Evolutionary conservation across 2,329 filamentous ascomycete genomes (phyloP), one percentile per base, ranked within the genome.

Genomic region (Pyrenochaeta sp.): DNA sequence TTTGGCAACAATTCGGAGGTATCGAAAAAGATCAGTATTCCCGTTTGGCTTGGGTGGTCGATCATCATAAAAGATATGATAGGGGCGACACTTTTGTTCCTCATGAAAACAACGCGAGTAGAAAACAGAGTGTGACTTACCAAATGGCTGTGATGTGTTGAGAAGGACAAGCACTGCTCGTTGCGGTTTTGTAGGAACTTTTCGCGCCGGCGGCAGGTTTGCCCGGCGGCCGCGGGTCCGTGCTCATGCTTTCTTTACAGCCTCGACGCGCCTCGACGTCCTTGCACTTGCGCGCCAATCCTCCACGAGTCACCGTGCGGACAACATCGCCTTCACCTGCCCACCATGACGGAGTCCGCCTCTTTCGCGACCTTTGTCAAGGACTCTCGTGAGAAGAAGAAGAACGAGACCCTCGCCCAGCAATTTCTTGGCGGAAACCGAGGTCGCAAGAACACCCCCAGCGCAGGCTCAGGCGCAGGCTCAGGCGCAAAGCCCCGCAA

Each of bases 321-420:
- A 37, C 40, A 38, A 30, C 36, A 21, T 20, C 32, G 13, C 22
- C 20, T 38, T 21, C 20, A 18, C 13, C 15, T n/a, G n/a, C n/a
- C 19, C 18, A 51, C 31, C 42, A 63, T 61, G 60, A 32, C 65
- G 2, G 55, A 64, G 15, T 57, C 54, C 19, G 38, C 48, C 7
- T 61, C 53, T 3, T 69, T 71, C 19, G 63, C 61, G 10, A 63
- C 51, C 37, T 65, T 68, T 30, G 55, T 68, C 44, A 65, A 69
- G 37, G 57, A 67, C n/a, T 45, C 64, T 18, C 85, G 87, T 49
- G 80, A 88, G 68, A 83, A 84, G 67, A 87, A 87, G 74, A 86
- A 84, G 74, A 85, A 87, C 58, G 83, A 89, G 64, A 78, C 75
- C 3, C 81, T 90, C n/a, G 88, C 88, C 21, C 80, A 87, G 59